Percentiles rank a stretch among this genome's conserved stretches.
Evolutionary conservation across 2,329 filamentous ascomycete genomes (phyloP).

Genomic region (Fusarium sp.): DNA sequence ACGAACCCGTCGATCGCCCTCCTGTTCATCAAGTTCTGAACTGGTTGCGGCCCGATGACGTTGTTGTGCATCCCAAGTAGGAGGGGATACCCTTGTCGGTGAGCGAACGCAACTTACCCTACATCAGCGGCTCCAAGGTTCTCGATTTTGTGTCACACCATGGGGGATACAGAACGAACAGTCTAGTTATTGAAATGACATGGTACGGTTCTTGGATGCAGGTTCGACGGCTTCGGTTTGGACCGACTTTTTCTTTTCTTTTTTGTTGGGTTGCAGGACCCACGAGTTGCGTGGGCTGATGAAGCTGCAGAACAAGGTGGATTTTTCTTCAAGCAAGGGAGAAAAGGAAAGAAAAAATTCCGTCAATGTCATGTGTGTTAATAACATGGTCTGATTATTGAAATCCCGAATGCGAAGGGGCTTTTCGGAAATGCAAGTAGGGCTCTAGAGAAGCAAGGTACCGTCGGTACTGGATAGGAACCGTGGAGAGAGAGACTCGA

Average conservation of each 20-base stretch:
- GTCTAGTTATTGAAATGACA: background rate
- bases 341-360: background rate
- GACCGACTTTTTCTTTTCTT: background rate
- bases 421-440: background rate
- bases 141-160: background rate
- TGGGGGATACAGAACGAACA: background rate
- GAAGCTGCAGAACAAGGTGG: background rate
- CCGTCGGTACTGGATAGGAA: background rate
- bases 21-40: slow-evolving; percentile 19
- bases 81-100: slow-evolving; percentile 14
- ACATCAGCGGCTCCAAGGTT: background rate
- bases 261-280: background rate
- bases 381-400: background rate
- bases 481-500: background rate
- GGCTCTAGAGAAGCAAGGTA: background rate
- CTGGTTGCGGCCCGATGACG: slow-evolving; percentile 28
- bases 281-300: slow-evolving; percentile 1
- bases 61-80: slow-evolving; percentile 28
- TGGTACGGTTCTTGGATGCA: background rate
- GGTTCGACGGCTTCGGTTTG: background rate
- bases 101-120: slow-evolving; percentile 8
- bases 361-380: background rate
- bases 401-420: background rate
- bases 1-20: slow-evolving; percentile 24
- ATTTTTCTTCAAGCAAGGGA: background rate